Base-by-base conservation (phyloP, 352 stramenopile genomes). In the Globisporangium viniferum region DNA sequence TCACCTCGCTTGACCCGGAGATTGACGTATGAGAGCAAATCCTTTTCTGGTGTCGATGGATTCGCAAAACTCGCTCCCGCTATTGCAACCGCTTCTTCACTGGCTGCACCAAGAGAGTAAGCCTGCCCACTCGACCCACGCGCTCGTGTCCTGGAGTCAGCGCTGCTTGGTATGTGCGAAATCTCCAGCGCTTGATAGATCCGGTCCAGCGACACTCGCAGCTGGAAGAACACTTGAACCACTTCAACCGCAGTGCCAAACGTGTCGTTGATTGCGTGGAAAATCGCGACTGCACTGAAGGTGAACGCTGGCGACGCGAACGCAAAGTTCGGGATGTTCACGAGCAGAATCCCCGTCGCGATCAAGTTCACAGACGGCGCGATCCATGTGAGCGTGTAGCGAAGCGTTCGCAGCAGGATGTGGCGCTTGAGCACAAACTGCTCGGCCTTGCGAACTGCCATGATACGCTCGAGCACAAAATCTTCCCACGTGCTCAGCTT, bases 401-500 rank as follows among this genome's bases (percentile, higher is more conserved):
- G 75, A 2, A 82, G 41, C 20, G 73, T 74, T 5, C 73, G 75
- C 1, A 82, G 44, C 4, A 76, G 27, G 1, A 70, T 62, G 27
- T 76, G 66, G 27, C 71, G 67, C 24, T 36, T 31, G 29, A 79
- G 62, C 24, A 78, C 58, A n/a, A 33, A 48, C 31, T 77, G 49
- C 48, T 91, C 82, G 2, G 85, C 72, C 12, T 68, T 51, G 4
- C 82, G 73, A 20, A 80, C 74, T 1, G 44, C 41, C 27, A 82
- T 72, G 53, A 89, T 71, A 24, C 78, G 81, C 2, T 69, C 63
- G 39, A 86, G 67, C 58, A 80, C 79, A 44, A 76, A 82, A 54
- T 83, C 74, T 67, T 91, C 78, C 82, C 82, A 91, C 3, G 77
- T 70, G 14, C 84, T 86, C 0, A 91, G 62, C 20, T 91, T 91